These are phyloP conservation scores for Rhizophlyctis rosea DNA, from an alignment of 192 early-diverging fungal species.

Conservation along the genomic window DNA sequence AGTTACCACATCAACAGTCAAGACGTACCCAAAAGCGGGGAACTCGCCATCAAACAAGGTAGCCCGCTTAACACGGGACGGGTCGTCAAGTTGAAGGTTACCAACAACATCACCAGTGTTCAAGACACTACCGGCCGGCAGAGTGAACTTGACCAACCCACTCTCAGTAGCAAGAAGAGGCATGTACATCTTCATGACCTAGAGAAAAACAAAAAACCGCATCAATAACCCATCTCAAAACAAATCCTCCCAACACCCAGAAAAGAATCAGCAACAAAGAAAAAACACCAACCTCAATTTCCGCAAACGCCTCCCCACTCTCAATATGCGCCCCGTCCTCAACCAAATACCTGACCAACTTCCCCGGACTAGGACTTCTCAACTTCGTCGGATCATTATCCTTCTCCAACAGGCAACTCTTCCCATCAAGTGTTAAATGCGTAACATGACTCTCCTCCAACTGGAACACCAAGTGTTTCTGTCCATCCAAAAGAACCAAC, in stretches of 20 bases:
- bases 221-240: not conserved
- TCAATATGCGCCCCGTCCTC: constrained; percentile 90
- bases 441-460: constrained; percentile 87
- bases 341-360: constrained; percentile 90
- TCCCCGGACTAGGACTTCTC: constrained; percentile 92
- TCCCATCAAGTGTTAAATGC: constrained; percentile 84
- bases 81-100: constrained; percentile 90
- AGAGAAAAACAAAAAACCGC: constrained; percentile 11
- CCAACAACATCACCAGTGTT: constrained; percentile 92
- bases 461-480: constrained; percentile 89
- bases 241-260: no score
- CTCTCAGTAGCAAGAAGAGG: constrained; percentile 87
- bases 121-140: constrained; percentile 81
- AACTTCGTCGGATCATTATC: constrained; percentile 97
- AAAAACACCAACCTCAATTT: constrained; percentile 75
- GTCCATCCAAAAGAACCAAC: constrained; percentile 84
- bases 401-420: constrained; percentile 89
- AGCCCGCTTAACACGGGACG: constrained; percentile 85
- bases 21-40: constrained; percentile 36
- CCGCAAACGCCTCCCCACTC: constrained; percentile 88
- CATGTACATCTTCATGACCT: constrained; percentile 99
- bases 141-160: constrained; percentile 85
- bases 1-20: not conserved
- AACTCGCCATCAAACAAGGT: constrained; percentile 62
- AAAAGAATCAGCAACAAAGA: not conserved